These are phyloP conservation scores for Talaromyces islandicus DNA, from an alignment of 2,329 filamentous ascomycete genomes.

Conservation along the genomic window DNA sequence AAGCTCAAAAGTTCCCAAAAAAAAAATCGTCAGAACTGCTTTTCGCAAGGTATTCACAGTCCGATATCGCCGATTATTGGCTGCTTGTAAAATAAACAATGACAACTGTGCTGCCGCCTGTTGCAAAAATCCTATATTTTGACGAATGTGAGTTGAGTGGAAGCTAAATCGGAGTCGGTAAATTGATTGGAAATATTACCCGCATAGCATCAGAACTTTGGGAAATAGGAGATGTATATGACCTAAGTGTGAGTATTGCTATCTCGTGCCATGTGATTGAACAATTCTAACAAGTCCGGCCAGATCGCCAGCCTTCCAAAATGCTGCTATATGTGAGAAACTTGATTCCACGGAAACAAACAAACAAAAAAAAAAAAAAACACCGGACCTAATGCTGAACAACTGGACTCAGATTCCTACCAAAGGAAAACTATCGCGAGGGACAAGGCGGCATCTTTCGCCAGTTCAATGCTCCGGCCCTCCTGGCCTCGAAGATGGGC, in stretches of 20 bases:
- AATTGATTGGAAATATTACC: not conserved
- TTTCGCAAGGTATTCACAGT: not conserved
- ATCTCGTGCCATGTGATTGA: not conserved
- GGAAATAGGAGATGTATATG: not conserved
- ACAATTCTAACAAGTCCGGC: not conserved
- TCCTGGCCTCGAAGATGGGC: conserved; percentile 7
- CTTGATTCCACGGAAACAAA: not conserved
- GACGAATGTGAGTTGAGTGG: not conserved
- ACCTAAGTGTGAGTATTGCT: not conserved
- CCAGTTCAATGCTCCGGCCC: conserved; percentile 7
- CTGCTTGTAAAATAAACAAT: not conserved
- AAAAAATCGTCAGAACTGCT: not conserved
- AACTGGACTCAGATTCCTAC: conserved; percentile 1
- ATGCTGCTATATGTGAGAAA: conserved; percentile 7
- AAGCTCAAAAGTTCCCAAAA: not conserved
- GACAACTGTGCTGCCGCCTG: not conserved
- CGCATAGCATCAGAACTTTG: not conserved
- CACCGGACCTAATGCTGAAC: not conserved
- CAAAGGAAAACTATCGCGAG: not conserved
- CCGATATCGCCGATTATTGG: no score
- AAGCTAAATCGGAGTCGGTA: not conserved
- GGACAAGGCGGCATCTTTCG: not conserved
- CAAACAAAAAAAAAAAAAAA: no score
- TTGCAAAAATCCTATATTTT: not conserved
- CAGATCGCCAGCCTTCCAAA: conserved; percentile 5